Conservation (phyloP, 305 asterid genomes). For the Petunia hybrid region DNA sequence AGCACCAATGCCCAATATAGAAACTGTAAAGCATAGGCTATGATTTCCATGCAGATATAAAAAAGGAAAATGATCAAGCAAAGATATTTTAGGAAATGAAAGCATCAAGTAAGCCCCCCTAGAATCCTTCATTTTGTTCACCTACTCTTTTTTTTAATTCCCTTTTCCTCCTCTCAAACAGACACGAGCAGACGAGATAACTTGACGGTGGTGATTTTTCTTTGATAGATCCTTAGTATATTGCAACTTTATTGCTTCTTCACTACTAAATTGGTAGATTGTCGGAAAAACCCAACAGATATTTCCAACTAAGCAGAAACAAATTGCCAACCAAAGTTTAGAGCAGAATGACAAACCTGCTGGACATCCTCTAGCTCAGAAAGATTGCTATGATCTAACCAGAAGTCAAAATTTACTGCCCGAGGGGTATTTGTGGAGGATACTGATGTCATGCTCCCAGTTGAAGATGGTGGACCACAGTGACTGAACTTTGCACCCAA, state of each 20-base stretch:
- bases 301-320: constrained; percentile 19
- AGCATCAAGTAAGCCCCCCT: not conserved
- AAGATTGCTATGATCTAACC: constrained; percentile 72
- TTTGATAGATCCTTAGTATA: constrained; percentile 2
- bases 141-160: constrained; percentile 7
- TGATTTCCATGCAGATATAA: constrained; percentile 23
- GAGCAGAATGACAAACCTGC: constrained; percentile 67
- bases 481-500: constrained; percentile 71
- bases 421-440: constrained; percentile 89
- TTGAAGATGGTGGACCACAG: constrained; percentile 88
- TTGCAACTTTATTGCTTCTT: constrained; percentile 22
- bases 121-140: constrained; percentile 18
- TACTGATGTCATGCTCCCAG: constrained; percentile 83
- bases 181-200: not conserved
- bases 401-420: constrained; percentile 78
- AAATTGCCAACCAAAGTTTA: constrained; percentile 30
- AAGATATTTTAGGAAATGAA: constrained; percentile 6
- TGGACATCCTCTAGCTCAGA: constrained; percentile 77
- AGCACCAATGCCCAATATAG: not conserved
- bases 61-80: not conserved
- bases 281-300: not conserved
- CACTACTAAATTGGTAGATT: constrained; percentile 23
- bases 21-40: constrained; percentile 10
- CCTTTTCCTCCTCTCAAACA: constrained; percentile 11
- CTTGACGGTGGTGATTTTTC: constrained; percentile 4